Evolutionary conservation across 2,329 filamentous ascomycete genomes (phyloP).

Genomic region (Neofusicoccum kwambonambiense): DNA sequence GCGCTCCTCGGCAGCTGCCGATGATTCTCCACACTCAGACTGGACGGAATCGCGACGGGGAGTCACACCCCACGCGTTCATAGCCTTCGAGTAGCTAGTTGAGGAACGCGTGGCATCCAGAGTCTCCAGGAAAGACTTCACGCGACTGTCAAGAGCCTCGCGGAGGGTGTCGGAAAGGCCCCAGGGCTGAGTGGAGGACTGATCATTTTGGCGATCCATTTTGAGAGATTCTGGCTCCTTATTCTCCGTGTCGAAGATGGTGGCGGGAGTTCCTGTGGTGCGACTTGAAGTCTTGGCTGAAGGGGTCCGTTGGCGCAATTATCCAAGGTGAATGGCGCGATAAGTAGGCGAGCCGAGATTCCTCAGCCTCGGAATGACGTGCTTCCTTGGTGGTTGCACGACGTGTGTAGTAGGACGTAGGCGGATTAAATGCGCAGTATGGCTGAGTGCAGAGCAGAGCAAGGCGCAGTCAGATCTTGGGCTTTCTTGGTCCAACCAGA

Average conservation of each 20-base stretch:
- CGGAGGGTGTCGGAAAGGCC: conserved; percentile 11
- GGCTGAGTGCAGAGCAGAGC: not conserved
- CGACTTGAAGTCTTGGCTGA: not conserved
- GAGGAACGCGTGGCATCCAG: conserved; percentile 5
- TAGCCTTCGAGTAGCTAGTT: conserved; percentile 1
- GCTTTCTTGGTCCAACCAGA: not conserved
- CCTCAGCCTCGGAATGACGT: not conserved
- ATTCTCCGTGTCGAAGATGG: not conserved
- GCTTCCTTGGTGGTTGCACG: conserved; percentile 6
- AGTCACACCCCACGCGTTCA: conserved; percentile 10
- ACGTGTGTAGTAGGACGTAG: not conserved
- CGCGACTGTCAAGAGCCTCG: not conserved
- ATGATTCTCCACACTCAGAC: not conserved
- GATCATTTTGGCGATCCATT: conserved; percentile 12
- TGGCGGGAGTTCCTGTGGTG: not conserved
- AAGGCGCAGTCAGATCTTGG: not conserved
- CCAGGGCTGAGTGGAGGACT: not conserved
- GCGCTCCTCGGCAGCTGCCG: not conserved
- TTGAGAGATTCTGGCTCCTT: not conserved
- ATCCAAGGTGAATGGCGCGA: conserved; percentile 2
- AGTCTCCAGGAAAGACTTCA: conserved; percentile 9
- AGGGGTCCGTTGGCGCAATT: conserved; percentile 1
- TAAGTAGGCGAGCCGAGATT: conserved; percentile 3
- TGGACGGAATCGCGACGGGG: not conserved
- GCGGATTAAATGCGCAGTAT: not conserved